A percentile compares a stretch with the other conserved stretches of the same genome.
phyloP scores from a whole-genome alignment of 2,329 filamentous ascomycete species.

The Pezicula neosporulosa region DNA sequence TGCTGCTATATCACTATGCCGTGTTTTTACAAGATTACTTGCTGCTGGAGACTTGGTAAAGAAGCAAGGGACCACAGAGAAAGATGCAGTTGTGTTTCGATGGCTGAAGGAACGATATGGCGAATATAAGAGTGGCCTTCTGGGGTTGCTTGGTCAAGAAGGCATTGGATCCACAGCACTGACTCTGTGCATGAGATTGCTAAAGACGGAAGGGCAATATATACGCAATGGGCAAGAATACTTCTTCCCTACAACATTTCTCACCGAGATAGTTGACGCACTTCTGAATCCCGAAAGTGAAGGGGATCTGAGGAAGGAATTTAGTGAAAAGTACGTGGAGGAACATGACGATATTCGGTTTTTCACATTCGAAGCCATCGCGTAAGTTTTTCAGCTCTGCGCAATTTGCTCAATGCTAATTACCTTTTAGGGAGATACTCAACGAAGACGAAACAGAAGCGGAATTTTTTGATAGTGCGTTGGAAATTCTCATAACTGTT shows the following conservation, averaged over 20 bases:
- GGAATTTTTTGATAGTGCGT: slow-evolving; percentile 49
- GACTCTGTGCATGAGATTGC: slow-evolving; percentile 75
- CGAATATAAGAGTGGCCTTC: slow-evolving; percentile 65
- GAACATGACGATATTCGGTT: slow-evolving; percentile 82
- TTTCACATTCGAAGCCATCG: slow-evolving; percentile 72
- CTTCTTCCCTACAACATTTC: slow-evolving; percentile 65
- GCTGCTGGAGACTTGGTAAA: slow-evolving; percentile 68
- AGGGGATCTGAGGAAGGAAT: slow-evolving; percentile 64
- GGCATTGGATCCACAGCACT: slow-evolving; percentile 69
- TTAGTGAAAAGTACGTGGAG: slow-evolving; percentile 73
- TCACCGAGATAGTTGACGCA: slow-evolving; percentile 60
- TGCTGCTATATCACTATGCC: slow-evolving; percentile 77
- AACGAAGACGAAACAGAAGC: slow-evolving; percentile 25
- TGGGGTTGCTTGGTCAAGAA: slow-evolving; percentile 56
- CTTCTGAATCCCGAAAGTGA: slow-evolving; percentile 56
- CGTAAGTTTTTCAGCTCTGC: slow-evolving; percentile 46
- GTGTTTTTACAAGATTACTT: slow-evolving; percentile 80
- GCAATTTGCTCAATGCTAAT: slow-evolving; percentile 6
- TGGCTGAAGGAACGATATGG: slow-evolving; percentile 76
- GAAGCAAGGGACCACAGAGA: slow-evolving; percentile 63
- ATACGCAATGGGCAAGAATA: slow-evolving; percentile 59
- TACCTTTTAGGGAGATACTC: slow-evolving; percentile 30
- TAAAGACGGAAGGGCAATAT: slow-evolving; percentile 74
- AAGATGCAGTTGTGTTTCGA: slow-evolving; percentile 68
- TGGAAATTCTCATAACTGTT: slow-evolving; percentile 62